Percentiles rank a stretch among this genome's conserved stretches.
Evolutionary conservation across 768 basidiomycete genomes (phyloP).

Genomic region (Mycena venus): DNA sequence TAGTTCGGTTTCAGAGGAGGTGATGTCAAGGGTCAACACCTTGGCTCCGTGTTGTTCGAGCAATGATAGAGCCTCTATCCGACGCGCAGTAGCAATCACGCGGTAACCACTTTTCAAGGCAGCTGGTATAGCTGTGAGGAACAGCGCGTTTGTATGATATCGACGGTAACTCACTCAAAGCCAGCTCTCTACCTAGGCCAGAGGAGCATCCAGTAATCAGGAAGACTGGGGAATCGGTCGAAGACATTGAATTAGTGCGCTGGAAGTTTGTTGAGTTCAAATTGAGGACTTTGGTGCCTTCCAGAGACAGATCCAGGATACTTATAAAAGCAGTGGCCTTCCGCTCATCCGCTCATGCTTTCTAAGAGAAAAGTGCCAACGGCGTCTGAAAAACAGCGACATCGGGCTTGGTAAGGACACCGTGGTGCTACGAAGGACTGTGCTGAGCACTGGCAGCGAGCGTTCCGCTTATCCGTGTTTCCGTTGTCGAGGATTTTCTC

Average conservation of each 20-base stretch:
- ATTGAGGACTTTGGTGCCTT: neutral
- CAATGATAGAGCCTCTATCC: neutral
- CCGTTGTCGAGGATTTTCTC: no score
- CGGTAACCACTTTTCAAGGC: constrained; percentile 5
- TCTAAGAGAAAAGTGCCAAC: neutral
- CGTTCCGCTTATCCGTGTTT: constrained; percentile 13
- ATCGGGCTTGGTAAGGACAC: neutral
- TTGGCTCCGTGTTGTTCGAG: constrained; percentile 12
- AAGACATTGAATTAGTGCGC: neutral
- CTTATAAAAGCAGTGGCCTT: neutral
- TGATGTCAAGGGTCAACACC: neutral
- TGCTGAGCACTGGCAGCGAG: no score
- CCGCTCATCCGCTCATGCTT: neutral
- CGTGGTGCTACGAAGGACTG: neutral
- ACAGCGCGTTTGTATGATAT: no score
- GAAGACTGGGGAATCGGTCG: constrained; percentile 2
- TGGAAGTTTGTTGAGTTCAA: neutral
- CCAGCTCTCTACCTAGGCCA: constrained; percentile 7
- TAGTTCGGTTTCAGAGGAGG: constrained; percentile 10
- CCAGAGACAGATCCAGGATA: no score
- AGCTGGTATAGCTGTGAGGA: neutral
- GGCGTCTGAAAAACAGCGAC: neutral
- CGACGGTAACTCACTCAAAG: neutral
- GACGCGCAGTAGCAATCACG: constrained; percentile 17
- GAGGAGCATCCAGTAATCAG: constrained; percentile 23